A percentile compares a stretch with the other conserved stretches of the same genome.
These are phyloP conservation scores for Phaffomyces antillensis DNA, from an alignment of 805 yeast genomes.

Conservation along the genomic window DNA sequence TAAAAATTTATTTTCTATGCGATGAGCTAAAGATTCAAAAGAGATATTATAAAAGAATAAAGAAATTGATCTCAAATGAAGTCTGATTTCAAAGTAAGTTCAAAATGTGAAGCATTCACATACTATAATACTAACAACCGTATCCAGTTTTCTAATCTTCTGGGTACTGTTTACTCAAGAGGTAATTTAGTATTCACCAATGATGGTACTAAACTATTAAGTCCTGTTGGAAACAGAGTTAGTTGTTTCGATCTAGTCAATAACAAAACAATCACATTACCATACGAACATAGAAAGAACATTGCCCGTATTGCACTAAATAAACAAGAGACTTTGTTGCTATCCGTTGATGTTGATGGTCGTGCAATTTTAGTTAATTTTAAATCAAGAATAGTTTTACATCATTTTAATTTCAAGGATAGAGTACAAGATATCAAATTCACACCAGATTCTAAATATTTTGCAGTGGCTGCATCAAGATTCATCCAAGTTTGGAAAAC, in stretches of 20 bases:
- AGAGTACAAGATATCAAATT: slow-evolving; percentile 68
- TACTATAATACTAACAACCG: not conserved
- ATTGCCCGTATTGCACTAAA: slow-evolving; percentile 76
- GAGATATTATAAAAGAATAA: not conserved
- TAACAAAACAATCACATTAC: slow-evolving; percentile 81
- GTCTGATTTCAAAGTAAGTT: slow-evolving; percentile 54
- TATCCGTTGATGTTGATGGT: slow-evolving; percentile 87
- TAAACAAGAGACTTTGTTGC: slow-evolving; percentile 67
- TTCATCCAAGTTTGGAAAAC: slow-evolving; percentile 92
- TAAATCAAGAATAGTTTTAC: slow-evolving; percentile 73
- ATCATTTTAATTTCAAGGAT: slow-evolving; percentile 90
- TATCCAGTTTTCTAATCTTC: slow-evolving; percentile 63
- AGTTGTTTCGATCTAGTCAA: slow-evolving; percentile 80
- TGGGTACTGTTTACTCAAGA: slow-evolving; percentile 91
- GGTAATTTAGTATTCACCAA: slow-evolving; percentile 85
- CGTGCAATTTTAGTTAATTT: slow-evolving; percentile 89
- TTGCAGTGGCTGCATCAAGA: slow-evolving; percentile 80
- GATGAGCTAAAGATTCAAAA: slow-evolving; percentile 11
- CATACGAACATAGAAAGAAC: slow-evolving; percentile 87
- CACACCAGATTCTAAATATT: slow-evolving; percentile 80
- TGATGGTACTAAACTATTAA: slow-evolving; percentile 75
- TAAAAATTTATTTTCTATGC: slow-evolving; percentile 7
- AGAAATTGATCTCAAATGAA: slow-evolving; percentile 42
- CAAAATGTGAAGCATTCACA: not conserved
- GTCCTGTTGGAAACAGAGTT: slow-evolving; percentile 94